Base-by-base conservation (phyloP, 108 stramenopile genomes). In the Pseudonitzschia pungens region DNA sequence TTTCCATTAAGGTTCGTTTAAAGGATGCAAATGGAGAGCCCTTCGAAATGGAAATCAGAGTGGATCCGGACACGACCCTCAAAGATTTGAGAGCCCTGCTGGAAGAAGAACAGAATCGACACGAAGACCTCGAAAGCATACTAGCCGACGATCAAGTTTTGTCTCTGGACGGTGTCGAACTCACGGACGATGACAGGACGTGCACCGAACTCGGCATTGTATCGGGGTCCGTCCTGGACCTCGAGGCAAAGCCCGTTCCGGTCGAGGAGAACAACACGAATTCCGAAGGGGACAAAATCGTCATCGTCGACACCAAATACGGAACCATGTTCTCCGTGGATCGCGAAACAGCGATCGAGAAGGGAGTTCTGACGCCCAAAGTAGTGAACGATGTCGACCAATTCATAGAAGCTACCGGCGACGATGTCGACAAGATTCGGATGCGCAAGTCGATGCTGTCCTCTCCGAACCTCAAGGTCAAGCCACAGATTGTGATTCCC, bases 311-410 rank as follows among this genome's bases (percentile, higher is more conserved):
- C 58, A 42, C 53, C 0, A 80, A 80, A 69, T 71, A 54, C 41
- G 79, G 79, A 40, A 72, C 74, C 15, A 58, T 80, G 24, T 79
- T 80, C 58, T 68, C 69, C 11, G 65, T 80, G 8, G 70, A 79
- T 43, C 73, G 74, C 1, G 70, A 74, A 32, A 73, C 70, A 51
- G 79, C 73, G 5, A 67, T 74, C 32, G 36, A 71, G 1, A 29
- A 64, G 50, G 69, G 51, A 0, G 68, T 71, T 5, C 32, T 80
- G 0, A 80, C 73, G 45, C 55, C 64, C 0, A 67, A 71, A 14
- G 41, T 58, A 52, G 57, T 56, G 0, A 80, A 71, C 15, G 51
- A 20, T 1, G 40, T 45, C 22, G 74, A 75, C 22, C 14, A 31
- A 6, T 80, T 80, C 54, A 12, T 63, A 20, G 73, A 80, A 75